Evolutionary conservation across 2,329 filamentous ascomycete species (phyloP), one percentile per base, ranked within the genome.

Genomic region (Harringtonia lauricola): DNA sequence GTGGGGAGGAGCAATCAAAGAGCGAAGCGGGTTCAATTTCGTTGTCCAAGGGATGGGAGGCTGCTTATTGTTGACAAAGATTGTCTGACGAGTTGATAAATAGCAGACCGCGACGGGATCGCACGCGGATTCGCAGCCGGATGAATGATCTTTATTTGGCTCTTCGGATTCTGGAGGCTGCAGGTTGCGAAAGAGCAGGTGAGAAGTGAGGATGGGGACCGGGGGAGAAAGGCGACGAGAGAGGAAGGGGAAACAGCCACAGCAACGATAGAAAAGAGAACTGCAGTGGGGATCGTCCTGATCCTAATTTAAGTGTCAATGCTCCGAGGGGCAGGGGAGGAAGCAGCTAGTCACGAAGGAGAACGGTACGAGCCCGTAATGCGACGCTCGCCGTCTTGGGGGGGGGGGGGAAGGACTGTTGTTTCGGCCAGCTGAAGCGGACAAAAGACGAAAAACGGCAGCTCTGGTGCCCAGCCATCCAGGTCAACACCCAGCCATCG

Each of bases 271-370:
- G 29, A 34, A 33, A 29, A 42, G 21, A 15, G 17, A 15, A 10
- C 8, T 19, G 8, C 40, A n/a, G 36, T 33, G 36, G 39, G 24
- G 21, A 31, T 24, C 31, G 29, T 19, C 24, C 17, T 19, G 35
- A 29, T 29, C 13, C 40, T 28, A 46, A 40, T 46, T 46, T 46
- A 46, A 46, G 41, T 22, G 33, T 39, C 29, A 36, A 46, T 42
- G 39, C 36, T 39, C n/a, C 12, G 39, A n/a, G 39, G 21, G 26
- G 36, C 12, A 17, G 26, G 31, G 40, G 35, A 15, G 17, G 28
- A 8, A 9, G 24, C 31, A 36, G 33, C 37, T 35, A 36, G 35
- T 39, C n/a, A 21, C 30, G 17, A 8, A 7, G 26, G 13, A 36
- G 36, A 40, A 36, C 33, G 44, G 31, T 24, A 8, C 4, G 15